phyloP scores from a whole-genome alignment of 2,329 filamentous ascomycete genomes.

The Aspergillus novoparasiticus region DNA sequence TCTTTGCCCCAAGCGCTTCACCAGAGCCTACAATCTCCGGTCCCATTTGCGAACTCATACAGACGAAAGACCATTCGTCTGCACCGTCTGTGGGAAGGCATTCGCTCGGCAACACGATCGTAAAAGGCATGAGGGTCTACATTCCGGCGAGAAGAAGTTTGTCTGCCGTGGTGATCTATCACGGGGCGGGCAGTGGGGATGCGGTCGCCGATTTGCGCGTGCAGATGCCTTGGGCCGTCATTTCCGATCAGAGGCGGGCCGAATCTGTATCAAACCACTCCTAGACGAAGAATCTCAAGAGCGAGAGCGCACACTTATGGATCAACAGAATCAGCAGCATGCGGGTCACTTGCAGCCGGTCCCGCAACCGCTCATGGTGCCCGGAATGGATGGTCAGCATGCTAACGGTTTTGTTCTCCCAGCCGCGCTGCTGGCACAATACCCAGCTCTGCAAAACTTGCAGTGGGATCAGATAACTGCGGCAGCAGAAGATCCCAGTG shows the following conservation, averaged over 20 bases:
- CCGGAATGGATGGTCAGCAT: slow-evolving; percentile 61
- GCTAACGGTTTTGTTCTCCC: slow-evolving; percentile 72
- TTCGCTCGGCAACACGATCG: slow-evolving; percentile 97
- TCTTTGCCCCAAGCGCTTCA: slow-evolving; percentile 93
- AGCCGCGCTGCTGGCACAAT: slow-evolving; percentile 84
- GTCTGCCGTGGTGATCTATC: slow-evolving; percentile 92
- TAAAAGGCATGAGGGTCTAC: slow-evolving; percentile 93
- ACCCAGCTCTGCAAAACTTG: slow-evolving; percentile 86
- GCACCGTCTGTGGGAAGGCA: slow-evolving; percentile 93
- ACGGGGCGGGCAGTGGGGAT: slow-evolving; percentile 83
- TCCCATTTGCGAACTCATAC: slow-evolving; percentile 96
- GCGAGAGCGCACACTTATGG: slow-evolving; percentile 72
- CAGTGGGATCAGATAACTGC: slow-evolving; percentile 79
- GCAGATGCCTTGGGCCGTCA: slow-evolving; percentile 93
- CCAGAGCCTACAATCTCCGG: slow-evolving; percentile 91
- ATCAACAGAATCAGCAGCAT: slow-evolving; percentile 69
- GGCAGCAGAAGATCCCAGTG: slow-evolving; percentile 58
- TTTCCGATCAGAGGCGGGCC: slow-evolving; percentile 92
- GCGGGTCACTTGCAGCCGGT: slow-evolving; percentile 55
- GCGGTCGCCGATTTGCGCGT: slow-evolving; percentile 87
- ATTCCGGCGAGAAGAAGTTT: slow-evolving; percentile 98
- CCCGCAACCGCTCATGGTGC: slow-evolving; percentile 62
- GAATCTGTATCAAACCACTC: slow-evolving; percentile 95
- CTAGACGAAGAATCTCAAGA: slow-evolving; percentile 91
- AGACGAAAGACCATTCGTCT: slow-evolving; percentile 95